Conservation (phyloP, 805 yeast species). For the Yarrowia sp. region DNA sequence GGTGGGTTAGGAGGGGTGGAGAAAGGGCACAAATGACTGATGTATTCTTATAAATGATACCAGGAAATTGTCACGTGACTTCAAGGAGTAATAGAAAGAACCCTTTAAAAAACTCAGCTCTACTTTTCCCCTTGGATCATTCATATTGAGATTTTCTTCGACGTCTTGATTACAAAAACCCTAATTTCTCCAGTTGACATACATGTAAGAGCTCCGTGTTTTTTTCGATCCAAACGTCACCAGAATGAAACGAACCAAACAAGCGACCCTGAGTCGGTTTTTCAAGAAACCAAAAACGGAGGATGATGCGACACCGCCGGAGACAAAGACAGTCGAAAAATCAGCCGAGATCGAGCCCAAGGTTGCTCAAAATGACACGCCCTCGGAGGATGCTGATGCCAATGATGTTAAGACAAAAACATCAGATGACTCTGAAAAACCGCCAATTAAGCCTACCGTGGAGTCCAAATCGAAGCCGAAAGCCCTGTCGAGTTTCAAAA, state of each 20-base stretch:
- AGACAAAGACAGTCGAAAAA: background rate
- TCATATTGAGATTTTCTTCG: too few species aligned
- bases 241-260: constrained; percentile 31
- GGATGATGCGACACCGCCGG: background rate
- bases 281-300: constrained; percentile 25
- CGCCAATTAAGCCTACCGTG: background rate
- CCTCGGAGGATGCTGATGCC: background rate
- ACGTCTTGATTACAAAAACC: background rate
- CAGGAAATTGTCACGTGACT: too few species aligned
- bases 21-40: background rate
- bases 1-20: constrained; percentile 2
- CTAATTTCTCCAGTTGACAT: background rate
- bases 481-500: constrained; percentile 10
- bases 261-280: constrained; percentile 19
- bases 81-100: too few species aligned
- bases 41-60: too few species aligned
- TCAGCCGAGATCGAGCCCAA: background rate
- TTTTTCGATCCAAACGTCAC: background rate
- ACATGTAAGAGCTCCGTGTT: background rate
- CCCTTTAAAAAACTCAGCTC: background rate
- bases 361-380: background rate
- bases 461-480: background rate
- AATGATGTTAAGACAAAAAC: too few species aligned
- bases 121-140: too few species aligned
- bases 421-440: too few species aligned